These are phyloP conservation scores for Kodamaea lidongshanica DNA, from an alignment of 805 yeast species.

Conservation along the genomic window DNA sequence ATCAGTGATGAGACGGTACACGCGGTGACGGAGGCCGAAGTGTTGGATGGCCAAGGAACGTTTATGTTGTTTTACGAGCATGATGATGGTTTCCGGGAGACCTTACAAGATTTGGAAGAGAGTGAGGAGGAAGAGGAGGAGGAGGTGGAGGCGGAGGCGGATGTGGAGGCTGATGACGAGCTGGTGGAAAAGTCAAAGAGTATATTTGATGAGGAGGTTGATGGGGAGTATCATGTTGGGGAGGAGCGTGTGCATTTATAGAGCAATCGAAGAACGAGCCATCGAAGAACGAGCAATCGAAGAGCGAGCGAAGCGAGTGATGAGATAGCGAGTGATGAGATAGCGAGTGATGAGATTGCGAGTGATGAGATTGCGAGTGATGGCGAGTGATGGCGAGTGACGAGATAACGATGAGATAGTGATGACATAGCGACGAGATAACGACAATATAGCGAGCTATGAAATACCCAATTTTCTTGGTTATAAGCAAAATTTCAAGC, in stretches of 20 bases:
- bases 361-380: too few species aligned
- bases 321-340: too few species aligned
- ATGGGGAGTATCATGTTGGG: conserved; percentile 8
- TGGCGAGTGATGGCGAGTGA: too few species aligned
- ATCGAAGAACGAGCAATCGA: too few species aligned
- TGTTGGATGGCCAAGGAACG: conserved; percentile 74
- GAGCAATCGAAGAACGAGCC: too few species aligned
- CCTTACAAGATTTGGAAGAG: conserved; percentile 7
- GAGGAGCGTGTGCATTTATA: conserved; percentile 13
- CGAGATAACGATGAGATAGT: too few species aligned
- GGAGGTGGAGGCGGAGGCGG: conserved; percentile 7
- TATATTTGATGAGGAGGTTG: conserved; percentile 4
- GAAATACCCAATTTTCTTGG: too few species aligned
- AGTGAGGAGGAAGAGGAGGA: conserved; percentile 10
- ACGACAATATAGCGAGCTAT: too few species aligned
- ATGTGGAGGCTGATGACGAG: conserved; percentile 9
- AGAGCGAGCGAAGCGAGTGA: too few species aligned
- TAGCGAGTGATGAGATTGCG: too few species aligned
- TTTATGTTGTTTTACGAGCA: conserved; percentile 87
- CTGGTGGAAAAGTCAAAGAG: not conserved
- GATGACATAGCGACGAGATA: too few species aligned
- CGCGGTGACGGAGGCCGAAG: conserved; percentile 74
- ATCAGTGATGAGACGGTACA: conserved; percentile 86
- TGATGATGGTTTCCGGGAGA: conserved; percentile 22
- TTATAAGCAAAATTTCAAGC: too few species aligned